Conservation (phyloP, 2,329 filamentous ascomycete species). For the Emmonsiellopsis sp. region DNA sequence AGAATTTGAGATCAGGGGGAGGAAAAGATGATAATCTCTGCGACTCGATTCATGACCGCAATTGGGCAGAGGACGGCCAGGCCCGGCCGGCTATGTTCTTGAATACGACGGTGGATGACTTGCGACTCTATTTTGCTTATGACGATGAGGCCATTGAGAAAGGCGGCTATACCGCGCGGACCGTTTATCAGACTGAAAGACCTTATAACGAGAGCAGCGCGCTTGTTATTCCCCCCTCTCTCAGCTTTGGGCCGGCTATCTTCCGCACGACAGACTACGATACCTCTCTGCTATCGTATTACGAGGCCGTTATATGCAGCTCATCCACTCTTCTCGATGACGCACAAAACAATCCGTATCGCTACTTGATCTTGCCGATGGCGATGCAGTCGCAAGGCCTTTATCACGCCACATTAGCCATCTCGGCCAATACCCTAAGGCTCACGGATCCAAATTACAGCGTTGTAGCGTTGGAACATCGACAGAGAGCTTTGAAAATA, state of each 20-base stretch:
- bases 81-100: background rate
- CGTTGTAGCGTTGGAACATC: background rate
- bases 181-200: background rate
- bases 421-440: background rate
- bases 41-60: background rate
- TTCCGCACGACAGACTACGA: background rate
- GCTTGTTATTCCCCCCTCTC: background rate
- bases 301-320: background rate
- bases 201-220: background rate
- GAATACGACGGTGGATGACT: background rate
- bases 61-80: background rate
- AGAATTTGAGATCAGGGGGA: background rate
- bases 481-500: background rate
- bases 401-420: background rate
- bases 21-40: background rate
- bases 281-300: background rate
- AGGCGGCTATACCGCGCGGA: too few species aligned
- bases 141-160: background rate
- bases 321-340: background rate
- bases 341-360: background rate
- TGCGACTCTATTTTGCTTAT: background rate
- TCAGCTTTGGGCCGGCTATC: background rate
- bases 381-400: background rate
- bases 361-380: background rate
- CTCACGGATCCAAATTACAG: background rate